Conservation (phyloP, 345 rosid species). For the Lepidium sativum region DNA sequence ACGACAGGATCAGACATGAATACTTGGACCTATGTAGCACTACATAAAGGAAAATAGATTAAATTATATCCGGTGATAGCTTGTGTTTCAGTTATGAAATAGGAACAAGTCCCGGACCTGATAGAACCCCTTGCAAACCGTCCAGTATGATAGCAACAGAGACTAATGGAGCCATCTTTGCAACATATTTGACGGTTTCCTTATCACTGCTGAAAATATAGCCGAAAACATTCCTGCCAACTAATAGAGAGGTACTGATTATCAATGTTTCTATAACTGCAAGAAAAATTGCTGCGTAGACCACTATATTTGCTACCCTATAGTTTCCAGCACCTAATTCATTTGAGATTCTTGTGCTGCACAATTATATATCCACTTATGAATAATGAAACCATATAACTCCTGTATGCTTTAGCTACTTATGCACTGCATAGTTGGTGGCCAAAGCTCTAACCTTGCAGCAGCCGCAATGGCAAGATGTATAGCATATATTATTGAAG, state of each 20-base stretch:
- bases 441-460: conserved; percentile 38
- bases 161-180: conserved; percentile 63
- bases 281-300: conserved; percentile 31
- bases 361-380: background rate
- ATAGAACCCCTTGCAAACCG: conserved; percentile 55
- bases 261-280: conserved; percentile 30
- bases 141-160: conserved; percentile 52
- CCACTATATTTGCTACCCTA: conserved; percentile 41
- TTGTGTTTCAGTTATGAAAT: background rate
- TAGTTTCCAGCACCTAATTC: conserved; percentile 76
- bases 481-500: conserved; percentile 36
- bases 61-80: background rate
- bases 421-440: background rate
- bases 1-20: background rate
- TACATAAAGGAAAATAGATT: background rate
- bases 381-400: conserved; percentile 9
- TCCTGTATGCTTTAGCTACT: background rate
- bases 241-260: conserved; percentile 36
- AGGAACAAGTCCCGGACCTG: conserved; percentile 34
- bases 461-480: conserved; percentile 56
- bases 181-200: conserved; percentile 60
- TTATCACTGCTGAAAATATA: conserved; percentile 57
- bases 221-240: conserved; percentile 45
- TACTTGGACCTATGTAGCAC: background rate
- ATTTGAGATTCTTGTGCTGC: conserved; percentile 48